A percentile compares a stretch with the other conserved stretches of the same genome.
Evolutionary conservation across 2,329 filamentous ascomycete species (phyloP).

Genomic region (Karstenula rhodostoma): DNA sequence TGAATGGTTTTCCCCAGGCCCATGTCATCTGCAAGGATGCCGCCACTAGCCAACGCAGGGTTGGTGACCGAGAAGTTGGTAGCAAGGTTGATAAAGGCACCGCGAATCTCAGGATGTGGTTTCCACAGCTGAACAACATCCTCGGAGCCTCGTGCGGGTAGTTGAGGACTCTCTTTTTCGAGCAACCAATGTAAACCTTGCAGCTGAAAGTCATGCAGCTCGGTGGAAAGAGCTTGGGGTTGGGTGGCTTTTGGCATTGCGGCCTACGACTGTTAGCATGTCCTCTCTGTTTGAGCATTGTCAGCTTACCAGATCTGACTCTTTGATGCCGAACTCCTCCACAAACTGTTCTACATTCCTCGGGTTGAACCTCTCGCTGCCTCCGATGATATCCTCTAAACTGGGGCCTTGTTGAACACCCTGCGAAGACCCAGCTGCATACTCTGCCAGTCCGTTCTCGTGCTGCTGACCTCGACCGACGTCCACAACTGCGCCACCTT

Average conservation of each 20-base stretch:
- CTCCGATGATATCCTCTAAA: conserved; percentile 70
- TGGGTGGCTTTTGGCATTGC: conserved; percentile 77
- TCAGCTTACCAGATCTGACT: conserved; percentile 65
- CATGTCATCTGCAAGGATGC: conserved; percentile 93
- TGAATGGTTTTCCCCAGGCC: conserved; percentile 89
- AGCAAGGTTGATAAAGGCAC: conserved; percentile 71
- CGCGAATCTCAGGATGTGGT: conserved; percentile 50
- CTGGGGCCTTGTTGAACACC: conserved; percentile 53
- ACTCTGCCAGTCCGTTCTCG: conserved; percentile 37
- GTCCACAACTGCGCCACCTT: conserved; percentile 43
- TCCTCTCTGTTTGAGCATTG: background rate
- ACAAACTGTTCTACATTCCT: conserved; percentile 70
- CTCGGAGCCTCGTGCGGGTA: conserved; percentile 66
- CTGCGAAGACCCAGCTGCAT: conserved; percentile 34
- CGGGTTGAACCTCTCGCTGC: conserved; percentile 73
- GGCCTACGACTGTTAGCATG: conserved; percentile 46
- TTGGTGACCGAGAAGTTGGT: conserved; percentile 71
- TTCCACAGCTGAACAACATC: conserved; percentile 83
- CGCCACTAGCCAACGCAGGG: conserved; percentile 76
- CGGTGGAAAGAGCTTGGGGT: conserved; percentile 69
- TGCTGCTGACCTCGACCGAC: conserved; percentile 38
- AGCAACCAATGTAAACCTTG: conserved; percentile 84
- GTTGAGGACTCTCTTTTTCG: conserved; percentile 73
- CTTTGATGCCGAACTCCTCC: conserved; percentile 75
- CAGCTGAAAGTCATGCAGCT: conserved; percentile 78